Base-by-base conservation (phyloP, 192 early-diverging fungal species). In the Glomus cerebriforme region DNA sequence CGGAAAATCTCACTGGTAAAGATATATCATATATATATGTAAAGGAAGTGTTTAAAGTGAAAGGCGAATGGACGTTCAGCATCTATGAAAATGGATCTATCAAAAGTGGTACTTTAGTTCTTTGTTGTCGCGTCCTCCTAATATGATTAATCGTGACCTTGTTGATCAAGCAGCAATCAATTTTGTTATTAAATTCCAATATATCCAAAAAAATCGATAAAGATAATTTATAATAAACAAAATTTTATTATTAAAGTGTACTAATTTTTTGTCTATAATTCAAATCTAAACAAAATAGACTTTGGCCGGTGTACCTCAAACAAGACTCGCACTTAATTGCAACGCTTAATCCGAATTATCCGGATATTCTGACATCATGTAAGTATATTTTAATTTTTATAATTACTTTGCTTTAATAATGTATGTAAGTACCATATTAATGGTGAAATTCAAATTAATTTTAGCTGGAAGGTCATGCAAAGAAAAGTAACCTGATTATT, bases 131-230 rank as follows among this genome's bases (percentile, higher is more conserved):
- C 88, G n/a, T n/a, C n/a, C n/a, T n/a, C n/a, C n/a, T n/a, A n/a
- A n/a, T 15, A 84, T 95, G 66, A 86, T 92, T 68, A 98, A 94
- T 77, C 90, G 93, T 15, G 94, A 94, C 49, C 86, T 93, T 54
- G 94, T 96, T 45, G 97, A 99, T 84, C 89, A 94, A 78, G 84
- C 94, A 5, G 96, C 98, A 0, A n/a, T n/a, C n/a, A n/a, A 89
- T 97, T 99, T 86, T 96, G 95, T 82, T 98, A 91, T 81, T 96
- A 10, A 99, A 98, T 85, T 92, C 86, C 43, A 96, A 95, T 64
- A 81, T 78, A 19, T 90, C 93, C 10, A 86, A 93, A 90, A 22
- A 88, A 88, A 49, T 86, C 99, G 12, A 86, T 94, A 26, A 90
- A 90, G 68, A 88, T 88, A 78, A 5, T 27, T 60, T 54, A n/a